Conservation (phyloP, 2,329 filamentous ascomycete species). For the Colletotrichum tabaci region DNA sequence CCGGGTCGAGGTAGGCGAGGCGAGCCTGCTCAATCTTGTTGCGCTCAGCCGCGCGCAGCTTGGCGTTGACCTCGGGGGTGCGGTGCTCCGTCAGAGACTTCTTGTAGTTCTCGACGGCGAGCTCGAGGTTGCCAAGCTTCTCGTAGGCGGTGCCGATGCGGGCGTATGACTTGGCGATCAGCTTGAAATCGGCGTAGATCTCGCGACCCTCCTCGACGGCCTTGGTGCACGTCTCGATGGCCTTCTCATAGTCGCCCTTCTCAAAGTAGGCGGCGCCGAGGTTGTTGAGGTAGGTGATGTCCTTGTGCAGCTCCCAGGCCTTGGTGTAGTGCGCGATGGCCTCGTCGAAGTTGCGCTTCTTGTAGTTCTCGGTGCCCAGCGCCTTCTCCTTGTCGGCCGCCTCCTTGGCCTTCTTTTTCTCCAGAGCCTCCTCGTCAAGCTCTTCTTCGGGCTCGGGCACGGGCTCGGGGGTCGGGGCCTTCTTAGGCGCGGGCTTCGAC, state of each 20-base stretch:
- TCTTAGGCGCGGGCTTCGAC: conserved; percentile 65
- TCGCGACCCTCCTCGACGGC: conserved; percentile 92
- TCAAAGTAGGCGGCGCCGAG: conserved; percentile 94
- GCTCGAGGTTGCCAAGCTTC: conserved; percentile 83
- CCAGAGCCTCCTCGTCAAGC: conserved; percentile 85
- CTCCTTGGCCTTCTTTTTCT: conserved; percentile 91
- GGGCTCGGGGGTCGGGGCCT: conserved; percentile 69
- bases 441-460: conserved; percentile 78
- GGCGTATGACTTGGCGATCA: conserved; percentile 97
- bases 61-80: conserved; percentile 92
- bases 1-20: conserved; percentile 88
- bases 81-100: conserved; percentile 96
- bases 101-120: conserved; percentile 91
- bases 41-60: conserved; percentile 93
- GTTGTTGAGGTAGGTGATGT: conserved; percentile 98
- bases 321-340: conserved; percentile 95
- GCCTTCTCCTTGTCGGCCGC: conserved; percentile 96
- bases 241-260: conserved; percentile 92
- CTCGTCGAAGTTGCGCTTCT: conserved; percentile 97
- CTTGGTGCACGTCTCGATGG: conserved; percentile 88
- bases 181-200: conserved; percentile 96
- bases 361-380: conserved; percentile 94
- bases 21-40: conserved; percentile 83
- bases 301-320: conserved; percentile 95
- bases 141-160: conserved; percentile 96